These are phyloP conservation scores for Heteromeles arbutifolia DNA, from an alignment of 306 rosid genomes.

Conservation along the genomic window DNA sequence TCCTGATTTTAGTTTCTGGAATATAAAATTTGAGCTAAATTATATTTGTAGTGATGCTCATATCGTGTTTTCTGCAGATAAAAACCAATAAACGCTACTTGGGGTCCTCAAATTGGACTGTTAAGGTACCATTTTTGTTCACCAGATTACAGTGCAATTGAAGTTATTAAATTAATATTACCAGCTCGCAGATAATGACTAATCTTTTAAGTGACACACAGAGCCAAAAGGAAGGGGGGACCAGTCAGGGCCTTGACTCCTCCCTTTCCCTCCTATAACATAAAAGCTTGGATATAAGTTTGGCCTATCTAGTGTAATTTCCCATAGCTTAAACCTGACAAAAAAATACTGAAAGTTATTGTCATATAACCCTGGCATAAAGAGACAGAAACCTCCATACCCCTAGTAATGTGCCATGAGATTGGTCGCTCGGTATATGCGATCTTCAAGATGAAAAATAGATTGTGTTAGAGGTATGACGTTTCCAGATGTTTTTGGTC, in stretches of 20 bases:
- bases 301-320: background rate
- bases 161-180: background rate
- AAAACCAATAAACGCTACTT: conserved; percentile 82
- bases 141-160: background rate
- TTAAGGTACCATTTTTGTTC: conserved; percentile 44
- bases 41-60: background rate
- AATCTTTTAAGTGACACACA: background rate
- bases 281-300: background rate
- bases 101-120: conserved; percentile 85
- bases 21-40: background rate
- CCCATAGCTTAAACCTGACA: background rate
- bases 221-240: background rate
- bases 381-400: background rate
- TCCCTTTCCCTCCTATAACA: background rate
- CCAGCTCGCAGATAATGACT: no score
- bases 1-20: background rate
- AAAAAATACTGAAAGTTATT: background rate
- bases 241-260: background rate
- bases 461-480: background rate
- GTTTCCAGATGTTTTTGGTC: background rate
- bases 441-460: background rate
- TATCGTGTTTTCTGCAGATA: conserved; percentile 33
- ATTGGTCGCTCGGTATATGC: background rate
- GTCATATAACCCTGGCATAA: background rate
- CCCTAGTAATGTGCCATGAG: background rate